Evolutionary conservation across 164 flowering plant genomes (phyloP).

Genomic region (Tetracentron sinense): DNA sequence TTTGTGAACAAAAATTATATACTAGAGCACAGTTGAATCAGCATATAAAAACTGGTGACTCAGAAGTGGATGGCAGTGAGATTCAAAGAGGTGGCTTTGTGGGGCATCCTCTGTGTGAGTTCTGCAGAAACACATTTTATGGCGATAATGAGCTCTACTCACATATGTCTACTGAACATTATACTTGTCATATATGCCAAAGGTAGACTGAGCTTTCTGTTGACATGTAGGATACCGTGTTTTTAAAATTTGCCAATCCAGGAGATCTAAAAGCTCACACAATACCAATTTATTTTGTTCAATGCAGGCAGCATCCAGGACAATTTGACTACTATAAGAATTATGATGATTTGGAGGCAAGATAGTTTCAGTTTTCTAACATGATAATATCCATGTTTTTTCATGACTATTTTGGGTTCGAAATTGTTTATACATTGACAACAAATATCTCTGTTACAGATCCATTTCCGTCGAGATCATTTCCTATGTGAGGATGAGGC

Average conservation of each 20-base stretch:
- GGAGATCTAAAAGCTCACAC: background rate
- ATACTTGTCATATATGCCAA: constrained; percentile 89
- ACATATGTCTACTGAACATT: constrained; percentile 94
- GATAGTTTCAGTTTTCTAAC: constrained; percentile 9
- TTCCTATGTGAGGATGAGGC: constrained; percentile 88
- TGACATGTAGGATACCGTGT: background rate
- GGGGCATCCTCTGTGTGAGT: constrained; percentile 92
- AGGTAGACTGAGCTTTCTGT: constrained; percentile 40
- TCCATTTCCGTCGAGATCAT: constrained; percentile 81
- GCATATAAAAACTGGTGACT: constrained; percentile 79
- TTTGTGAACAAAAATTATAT: constrained; percentile 93
- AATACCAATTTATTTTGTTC: background rate
- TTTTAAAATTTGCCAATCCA: background rate
- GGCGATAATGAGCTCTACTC: constrained; percentile 90
- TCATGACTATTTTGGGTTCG: background rate
- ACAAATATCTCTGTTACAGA: constrained; percentile 34
- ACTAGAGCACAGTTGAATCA: constrained; percentile 72
- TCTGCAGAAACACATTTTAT: constrained; percentile 77
- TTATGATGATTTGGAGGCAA: constrained; percentile 91
- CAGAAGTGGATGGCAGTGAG: constrained; percentile 94
- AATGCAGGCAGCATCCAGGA: constrained; percentile 84
- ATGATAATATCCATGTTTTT: background rate
- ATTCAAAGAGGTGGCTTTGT: constrained; percentile 89
- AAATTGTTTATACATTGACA: background rate
- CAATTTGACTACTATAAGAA: constrained; percentile 83